phyloP scores from a whole-genome alignment of 192 early-diverging fungal genomes.

The Coemansia sp. region DNA sequence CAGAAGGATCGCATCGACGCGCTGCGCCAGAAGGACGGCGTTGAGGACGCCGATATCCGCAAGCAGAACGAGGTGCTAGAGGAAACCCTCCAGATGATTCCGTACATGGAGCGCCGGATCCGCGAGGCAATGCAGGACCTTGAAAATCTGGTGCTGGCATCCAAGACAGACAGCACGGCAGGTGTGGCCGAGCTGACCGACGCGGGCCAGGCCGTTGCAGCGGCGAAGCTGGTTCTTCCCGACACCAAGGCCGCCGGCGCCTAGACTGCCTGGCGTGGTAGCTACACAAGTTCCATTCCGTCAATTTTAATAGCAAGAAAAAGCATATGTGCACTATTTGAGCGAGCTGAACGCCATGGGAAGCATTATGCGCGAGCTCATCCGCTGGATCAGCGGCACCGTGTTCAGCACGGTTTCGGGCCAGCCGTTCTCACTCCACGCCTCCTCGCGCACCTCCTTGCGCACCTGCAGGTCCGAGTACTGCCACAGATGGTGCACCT shows the following conservation, averaged over 20 bases:
- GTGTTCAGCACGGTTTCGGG: conserved; percentile 88
- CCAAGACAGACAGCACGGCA: background rate
- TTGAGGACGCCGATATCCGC: conserved; percentile 35
- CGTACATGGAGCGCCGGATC: conserved; percentile 40
- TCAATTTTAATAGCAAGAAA: background rate
- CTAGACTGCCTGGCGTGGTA: background rate
- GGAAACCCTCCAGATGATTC: conserved; percentile 46
- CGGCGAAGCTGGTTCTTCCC: conserved; percentile 1
- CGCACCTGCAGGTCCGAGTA: conserved; percentile 84
- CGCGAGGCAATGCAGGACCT: conserved; percentile 34
- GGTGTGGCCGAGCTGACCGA: conserved; percentile 1
- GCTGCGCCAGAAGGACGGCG: conserved; percentile 11
- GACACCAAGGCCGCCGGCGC: background rate
- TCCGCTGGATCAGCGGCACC: conserved; percentile 72
- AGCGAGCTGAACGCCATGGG: conserved; percentile 76
- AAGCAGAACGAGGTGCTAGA: conserved; percentile 52
- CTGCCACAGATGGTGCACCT: conserved; percentile 90
- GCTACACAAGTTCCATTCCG: too few species aligned
- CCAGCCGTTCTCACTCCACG: conserved; percentile 94
- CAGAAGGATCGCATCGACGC: conserved; percentile 27
- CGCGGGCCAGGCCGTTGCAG: conserved; percentile 1
- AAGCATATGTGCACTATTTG: conserved; percentile 35
- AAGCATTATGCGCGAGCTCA: conserved; percentile 76
- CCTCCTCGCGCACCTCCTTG: conserved; percentile 84
- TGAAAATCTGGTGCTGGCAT: conserved; percentile 21